A percentile compares a stretch with the other conserved stretches of the same genome.
Conservation (phyloP, 345 rosid species). For the Boechera divaricarpa region DNA sequence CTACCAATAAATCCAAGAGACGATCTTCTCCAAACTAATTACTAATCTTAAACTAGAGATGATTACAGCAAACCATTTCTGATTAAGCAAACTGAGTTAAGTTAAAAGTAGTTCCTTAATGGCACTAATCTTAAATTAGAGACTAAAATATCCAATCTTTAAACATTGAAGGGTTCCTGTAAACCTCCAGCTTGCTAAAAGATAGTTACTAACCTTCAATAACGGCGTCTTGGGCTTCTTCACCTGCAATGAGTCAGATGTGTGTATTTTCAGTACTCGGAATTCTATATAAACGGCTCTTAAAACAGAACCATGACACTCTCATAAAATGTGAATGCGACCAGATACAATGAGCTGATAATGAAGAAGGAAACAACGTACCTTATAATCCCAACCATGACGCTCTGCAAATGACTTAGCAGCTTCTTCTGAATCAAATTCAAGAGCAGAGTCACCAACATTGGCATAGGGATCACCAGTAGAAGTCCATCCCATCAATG, state of each 20-base stretch:
- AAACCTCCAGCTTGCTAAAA: background rate
- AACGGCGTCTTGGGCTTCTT: constrained; percentile 63
- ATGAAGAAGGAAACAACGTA: constrained; percentile 37
- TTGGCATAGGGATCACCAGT: constrained; percentile 99
- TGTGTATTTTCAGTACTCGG: constrained; percentile 1
- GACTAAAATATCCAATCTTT: background rate
- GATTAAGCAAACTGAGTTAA: background rate
- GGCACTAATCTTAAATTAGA: constrained; percentile 3
- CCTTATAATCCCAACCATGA: constrained; percentile 94
- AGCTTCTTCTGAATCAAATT: constrained; percentile 79
- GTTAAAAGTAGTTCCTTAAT: constrained; percentile 2
- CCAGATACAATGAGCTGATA: background rate
- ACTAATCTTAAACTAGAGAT: background rate
- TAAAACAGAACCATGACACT: background rate
- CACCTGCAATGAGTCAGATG: constrained; percentile 55
- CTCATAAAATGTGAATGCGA: constrained; percentile 21
- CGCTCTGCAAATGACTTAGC: constrained; percentile 85
- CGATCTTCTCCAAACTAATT: background rate
- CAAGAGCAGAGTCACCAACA: constrained; percentile 88
- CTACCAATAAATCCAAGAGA: background rate
- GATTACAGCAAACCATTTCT: constrained; percentile 2
- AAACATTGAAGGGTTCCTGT: background rate
- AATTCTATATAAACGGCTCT: background rate
- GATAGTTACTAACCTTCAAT: constrained; percentile 44
- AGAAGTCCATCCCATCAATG: constrained; percentile 99